These are phyloP conservation scores for Acanthamoeba rhysodes DNA, from an alignment of 208 protist genomes.

Conservation along the genomic window DNA sequence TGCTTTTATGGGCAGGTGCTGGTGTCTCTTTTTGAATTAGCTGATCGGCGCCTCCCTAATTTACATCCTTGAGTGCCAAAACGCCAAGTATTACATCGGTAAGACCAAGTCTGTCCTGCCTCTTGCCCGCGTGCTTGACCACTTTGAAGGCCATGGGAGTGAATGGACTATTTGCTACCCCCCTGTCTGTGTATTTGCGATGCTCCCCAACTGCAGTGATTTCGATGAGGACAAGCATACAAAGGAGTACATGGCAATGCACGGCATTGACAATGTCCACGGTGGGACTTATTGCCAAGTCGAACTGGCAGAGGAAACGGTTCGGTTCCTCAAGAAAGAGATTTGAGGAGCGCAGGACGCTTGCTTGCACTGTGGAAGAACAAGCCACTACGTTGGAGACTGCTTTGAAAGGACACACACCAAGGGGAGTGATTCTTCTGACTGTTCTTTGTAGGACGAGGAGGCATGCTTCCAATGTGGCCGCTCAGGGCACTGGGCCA, in stretches of 20 bases:
- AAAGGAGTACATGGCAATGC: slow-evolving; percentile 15
- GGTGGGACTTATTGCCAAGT: neutral
- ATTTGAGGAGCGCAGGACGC: neutral
- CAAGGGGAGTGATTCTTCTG: neutral
- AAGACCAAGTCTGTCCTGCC: neutral
- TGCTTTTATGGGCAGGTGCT: too few species aligned
- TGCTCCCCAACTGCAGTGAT: neutral
- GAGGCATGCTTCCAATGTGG: neutral
- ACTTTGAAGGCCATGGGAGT: neutral
- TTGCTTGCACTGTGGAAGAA: neutral
- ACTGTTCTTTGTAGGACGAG: neutral
- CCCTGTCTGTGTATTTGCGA: neutral
- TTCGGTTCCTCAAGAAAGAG: neutral
- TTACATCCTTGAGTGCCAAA: neutral
- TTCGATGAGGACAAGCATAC: neutral
- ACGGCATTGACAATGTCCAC: slow-evolving; percentile 39
- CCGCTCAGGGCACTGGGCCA: neutral
- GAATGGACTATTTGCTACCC: neutral
- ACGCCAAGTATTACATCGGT: neutral
- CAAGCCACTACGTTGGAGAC: neutral
- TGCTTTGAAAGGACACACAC: neutral
- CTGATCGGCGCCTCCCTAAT: too few species aligned
- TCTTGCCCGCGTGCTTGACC: neutral
- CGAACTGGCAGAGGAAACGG: neutral
- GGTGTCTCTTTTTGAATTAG: too few species aligned